Evolutionary conservation across 75 land plant genomes (phyloP), one percentile per base, ranked within the genome.

Genomic region (Pinus tabuliformis): DNA sequence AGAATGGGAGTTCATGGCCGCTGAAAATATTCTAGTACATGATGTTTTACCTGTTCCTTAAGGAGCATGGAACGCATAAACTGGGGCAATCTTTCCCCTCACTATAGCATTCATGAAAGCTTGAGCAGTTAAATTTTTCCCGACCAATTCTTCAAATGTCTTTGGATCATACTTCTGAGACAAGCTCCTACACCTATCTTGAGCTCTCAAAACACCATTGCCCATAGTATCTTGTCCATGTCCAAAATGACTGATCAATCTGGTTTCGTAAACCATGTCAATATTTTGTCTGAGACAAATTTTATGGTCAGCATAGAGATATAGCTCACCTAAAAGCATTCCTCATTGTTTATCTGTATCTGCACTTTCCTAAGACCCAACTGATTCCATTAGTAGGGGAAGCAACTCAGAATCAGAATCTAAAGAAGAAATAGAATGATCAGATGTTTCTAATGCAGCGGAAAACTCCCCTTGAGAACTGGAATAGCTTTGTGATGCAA

Each of bases 21-120:
- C 82, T 11, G 99, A 94, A 91, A 97, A 92, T 36, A 97, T 83
- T 4, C 93, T 84, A 49, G 99, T 98, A 81, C 92, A 85, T 0
- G 98, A 86, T 13, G 93, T 94, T 79, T 94, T 97, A 6, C 99
- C 99, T 56, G 95, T 95, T 20, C 99, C 99, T 58, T 88, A 95
- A 80, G 98, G 98, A 12, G 98, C 99, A 82, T 95, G 84, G 79
- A 97, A 97, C 39, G 94, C 82, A 78, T 95, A 97, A 24, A 97
- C 66, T 54, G 88, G 84, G 16, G 95, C 91, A 68, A 97, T 82
- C 72, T 86, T 90, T 73, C 81, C 90, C 57, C 74, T 88, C 64
- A 74, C 12, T 45, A 91, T 74, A 62, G 98, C 93, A 83, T 89
- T 94, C 26, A 86, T 77, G 22, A 97, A 91, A 58, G 99, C 91